Evolutionary conservation across 768 basidiomycete species (phyloP).

Genomic region (Termitomyces sp.): DNA sequence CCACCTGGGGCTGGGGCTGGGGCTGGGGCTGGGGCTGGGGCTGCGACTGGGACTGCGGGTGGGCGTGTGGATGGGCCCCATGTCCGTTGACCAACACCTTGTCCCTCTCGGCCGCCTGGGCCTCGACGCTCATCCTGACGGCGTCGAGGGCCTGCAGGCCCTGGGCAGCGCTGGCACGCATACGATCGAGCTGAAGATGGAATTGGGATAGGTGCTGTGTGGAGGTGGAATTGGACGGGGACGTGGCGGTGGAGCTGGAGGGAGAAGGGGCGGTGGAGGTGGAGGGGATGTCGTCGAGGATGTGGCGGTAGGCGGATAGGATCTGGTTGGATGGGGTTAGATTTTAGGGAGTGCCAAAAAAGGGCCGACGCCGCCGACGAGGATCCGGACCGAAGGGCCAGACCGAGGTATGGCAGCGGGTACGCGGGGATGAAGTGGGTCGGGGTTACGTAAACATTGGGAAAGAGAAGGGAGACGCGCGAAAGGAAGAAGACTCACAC

Average conservation of each 20-base stretch:
- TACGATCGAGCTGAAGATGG: not conserved
- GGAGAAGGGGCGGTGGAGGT: not conserved
- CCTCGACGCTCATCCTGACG: not conserved
- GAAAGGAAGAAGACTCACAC: not conserved
- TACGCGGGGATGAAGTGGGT: too few species aligned
- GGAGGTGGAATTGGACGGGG: not conserved
- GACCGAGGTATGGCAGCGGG: not conserved
- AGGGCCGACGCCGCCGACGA: too few species aligned
- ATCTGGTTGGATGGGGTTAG: not conserved
- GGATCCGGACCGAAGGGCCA: too few species aligned
- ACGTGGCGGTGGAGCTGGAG: not conserved
- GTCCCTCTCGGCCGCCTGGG: not conserved
- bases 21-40: not conserved
- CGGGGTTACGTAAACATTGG: too few species aligned
- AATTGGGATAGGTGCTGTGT: not conserved
- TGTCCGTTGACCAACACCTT: not conserved
- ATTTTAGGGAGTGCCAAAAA: too few species aligned
- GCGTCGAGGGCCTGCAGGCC: not conserved
- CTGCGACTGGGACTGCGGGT: not conserved
- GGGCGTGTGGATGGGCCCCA: not conserved
- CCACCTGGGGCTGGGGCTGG: not conserved
- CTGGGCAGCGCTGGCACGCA: not conserved
- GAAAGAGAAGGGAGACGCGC: too few species aligned
- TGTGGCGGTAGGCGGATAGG: not conserved
- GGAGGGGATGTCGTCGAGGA: not conserved